These are phyloP conservation scores for Beauveria scarabaeidicola DNA, from an alignment of 2,329 filamentous ascomycete genomes.

Conservation along the genomic window DNA sequence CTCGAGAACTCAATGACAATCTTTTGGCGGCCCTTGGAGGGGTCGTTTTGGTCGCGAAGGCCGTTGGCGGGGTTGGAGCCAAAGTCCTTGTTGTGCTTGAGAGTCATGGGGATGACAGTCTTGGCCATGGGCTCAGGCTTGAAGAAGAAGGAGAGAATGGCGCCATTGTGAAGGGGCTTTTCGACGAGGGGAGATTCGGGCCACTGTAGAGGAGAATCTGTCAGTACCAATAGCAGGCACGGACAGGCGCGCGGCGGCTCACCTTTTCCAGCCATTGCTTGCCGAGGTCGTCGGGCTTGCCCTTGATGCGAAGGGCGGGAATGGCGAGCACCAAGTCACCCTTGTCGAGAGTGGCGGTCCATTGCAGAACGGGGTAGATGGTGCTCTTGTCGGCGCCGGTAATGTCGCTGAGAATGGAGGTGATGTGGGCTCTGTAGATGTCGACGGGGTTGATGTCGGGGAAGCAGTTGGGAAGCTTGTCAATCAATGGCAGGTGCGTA, in stretches of 20 bases:
- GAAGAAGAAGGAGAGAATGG: slow-evolving; percentile 75
- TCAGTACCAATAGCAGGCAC: slow-evolving; percentile 4
- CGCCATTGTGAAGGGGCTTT: slow-evolving; percentile 57
- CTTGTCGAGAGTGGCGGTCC: slow-evolving; percentile 72
- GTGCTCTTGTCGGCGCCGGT: slow-evolving; percentile 24
- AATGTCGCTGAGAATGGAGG: slow-evolving; percentile 22
- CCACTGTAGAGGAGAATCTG: slow-evolving; percentile 39
- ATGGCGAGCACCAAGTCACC: slow-evolving; percentile 73
- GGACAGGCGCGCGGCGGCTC: slow-evolving; percentile 9
- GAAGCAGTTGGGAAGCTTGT: slow-evolving; percentile 12
- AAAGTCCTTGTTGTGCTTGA: slow-evolving; percentile 48
- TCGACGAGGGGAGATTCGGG: slow-evolving; percentile 66
- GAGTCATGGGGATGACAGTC: slow-evolving; percentile 61
- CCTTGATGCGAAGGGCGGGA: slow-evolving; percentile 71
- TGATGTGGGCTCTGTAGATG: slow-evolving; percentile 21
- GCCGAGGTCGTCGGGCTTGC: slow-evolving; percentile 55
- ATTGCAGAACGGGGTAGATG: slow-evolving; percentile 68
- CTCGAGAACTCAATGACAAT: slow-evolving; percentile 74
- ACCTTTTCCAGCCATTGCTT: slow-evolving; percentile 55
- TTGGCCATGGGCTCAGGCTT: slow-evolving; percentile 57
- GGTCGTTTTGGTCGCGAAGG: slow-evolving; percentile 52
- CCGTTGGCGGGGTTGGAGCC: slow-evolving; percentile 56
- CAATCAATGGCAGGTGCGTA: slow-evolving; percentile 9
- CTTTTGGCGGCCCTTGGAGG: slow-evolving; percentile 53
- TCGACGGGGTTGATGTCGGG: slow-evolving; percentile 13